Evolutionary conservation across 441 rosid genomes (phyloP).

Genomic region (Brassica hybrid): DNA sequence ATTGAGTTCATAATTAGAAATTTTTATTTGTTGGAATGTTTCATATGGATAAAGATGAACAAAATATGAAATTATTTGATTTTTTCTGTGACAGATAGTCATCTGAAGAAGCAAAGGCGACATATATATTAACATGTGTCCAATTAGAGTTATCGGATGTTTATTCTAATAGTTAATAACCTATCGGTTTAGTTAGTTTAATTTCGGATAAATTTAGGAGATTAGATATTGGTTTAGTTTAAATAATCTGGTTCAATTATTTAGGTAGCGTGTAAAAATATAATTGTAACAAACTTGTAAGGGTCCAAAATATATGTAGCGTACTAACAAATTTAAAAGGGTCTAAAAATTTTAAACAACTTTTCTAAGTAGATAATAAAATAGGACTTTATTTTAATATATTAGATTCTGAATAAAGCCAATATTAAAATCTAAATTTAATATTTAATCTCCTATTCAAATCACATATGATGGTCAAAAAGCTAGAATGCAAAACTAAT

Average conservation of each 20-base stretch:
- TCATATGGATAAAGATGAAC: not conserved
- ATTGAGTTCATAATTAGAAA: not conserved
- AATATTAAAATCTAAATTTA: too few species aligned
- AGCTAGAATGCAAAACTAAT: too few species aligned
- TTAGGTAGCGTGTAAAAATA: not conserved
- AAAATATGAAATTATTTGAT: not conserved
- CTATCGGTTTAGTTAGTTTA: not conserved
- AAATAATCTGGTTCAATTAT: not conserved
- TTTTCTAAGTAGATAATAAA: not conserved
- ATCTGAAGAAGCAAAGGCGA: not conserved
- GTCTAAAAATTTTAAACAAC: not conserved
- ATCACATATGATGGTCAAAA: too few species aligned
- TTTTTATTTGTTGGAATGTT: not conserved
- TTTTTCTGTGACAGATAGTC: not conserved
- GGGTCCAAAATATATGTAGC: not conserved
- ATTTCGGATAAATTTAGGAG: not conserved
- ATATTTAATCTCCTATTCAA: too few species aligned
- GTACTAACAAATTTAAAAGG: not conserved
- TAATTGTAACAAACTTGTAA: not conserved
- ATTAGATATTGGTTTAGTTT: not conserved
- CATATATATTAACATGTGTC: not conserved
- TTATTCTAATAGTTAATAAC: not conserved
- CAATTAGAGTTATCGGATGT: not conserved
- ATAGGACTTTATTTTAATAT: not conserved
- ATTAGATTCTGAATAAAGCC: constrained; percentile 3